A percentile compares a stretch with the other conserved stretches of the same genome.
phyloP scores from a whole-genome alignment of 2,329 filamentous ascomycete genomes.

The Hypoxylon sp. region DNA sequence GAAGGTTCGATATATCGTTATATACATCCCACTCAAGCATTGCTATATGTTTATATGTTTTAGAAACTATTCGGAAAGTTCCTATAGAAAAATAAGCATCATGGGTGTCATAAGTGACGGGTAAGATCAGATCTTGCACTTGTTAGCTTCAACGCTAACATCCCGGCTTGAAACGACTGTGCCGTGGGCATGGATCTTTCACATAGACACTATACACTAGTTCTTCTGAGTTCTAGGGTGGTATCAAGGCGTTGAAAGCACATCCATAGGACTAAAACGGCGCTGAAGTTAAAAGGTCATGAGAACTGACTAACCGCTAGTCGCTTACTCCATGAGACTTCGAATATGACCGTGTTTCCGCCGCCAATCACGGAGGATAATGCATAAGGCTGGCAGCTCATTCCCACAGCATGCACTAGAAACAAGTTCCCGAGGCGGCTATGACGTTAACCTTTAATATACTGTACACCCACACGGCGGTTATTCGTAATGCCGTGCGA shows the following conservation, averaged over 20 bases:
- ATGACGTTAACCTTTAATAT: constrained; percentile 32
- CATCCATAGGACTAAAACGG: neutral
- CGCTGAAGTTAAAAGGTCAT: constrained; percentile 2
- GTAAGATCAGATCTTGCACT: neutral
- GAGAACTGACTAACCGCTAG: constrained; percentile 5
- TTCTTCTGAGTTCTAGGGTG: neutral
- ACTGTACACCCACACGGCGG: constrained; percentile 24
- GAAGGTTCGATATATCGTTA: constrained; percentile 1
- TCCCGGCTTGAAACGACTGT: neutral
- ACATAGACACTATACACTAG: constrained; percentile 1
- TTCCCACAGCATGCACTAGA: constrained; percentile 1
- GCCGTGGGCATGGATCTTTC: neutral
- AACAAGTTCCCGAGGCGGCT: constrained; percentile 23
- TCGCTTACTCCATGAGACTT: constrained; percentile 10
- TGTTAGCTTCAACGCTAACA: neutral
- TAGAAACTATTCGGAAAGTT: too few species aligned
- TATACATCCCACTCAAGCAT: neutral
- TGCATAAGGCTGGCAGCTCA: constrained; percentile 22
- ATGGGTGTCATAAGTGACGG: too few species aligned
- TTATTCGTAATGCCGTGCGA: constrained; percentile 13
- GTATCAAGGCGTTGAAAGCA: neutral
- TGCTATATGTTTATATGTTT: too few species aligned
- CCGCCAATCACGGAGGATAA: constrained; percentile 22
- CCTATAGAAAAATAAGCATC: constrained; percentile 2
- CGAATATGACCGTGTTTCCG: neutral